A percentile compares a stretch with the other conserved stretches of the same genome.
Conservation (phyloP, 345 rosid species). For the Linum tenue region DNA sequence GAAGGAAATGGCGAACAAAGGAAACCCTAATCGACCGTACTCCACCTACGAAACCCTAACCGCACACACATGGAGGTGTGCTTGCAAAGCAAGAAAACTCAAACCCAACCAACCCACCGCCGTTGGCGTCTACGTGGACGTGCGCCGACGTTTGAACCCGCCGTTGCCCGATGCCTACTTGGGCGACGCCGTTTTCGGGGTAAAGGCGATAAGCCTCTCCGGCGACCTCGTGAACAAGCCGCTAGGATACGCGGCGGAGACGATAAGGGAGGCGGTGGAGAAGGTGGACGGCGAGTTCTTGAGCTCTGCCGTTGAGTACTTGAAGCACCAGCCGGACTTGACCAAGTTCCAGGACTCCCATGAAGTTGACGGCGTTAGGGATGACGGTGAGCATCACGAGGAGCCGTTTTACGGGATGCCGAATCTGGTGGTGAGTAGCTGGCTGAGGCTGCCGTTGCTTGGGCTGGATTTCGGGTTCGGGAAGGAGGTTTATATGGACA, state of each 20-base stretch:
- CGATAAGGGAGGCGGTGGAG: conserved; percentile 36
- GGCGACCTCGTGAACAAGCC: conserved; percentile 34
- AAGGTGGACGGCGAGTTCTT: conserved; percentile 32
- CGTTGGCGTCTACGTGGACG: conserved; percentile 34
- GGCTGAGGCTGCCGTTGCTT: conserved; percentile 45
- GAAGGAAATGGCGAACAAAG: conserved; percentile 27
- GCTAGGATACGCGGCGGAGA: conserved; percentile 28
- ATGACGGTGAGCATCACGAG: background rate
- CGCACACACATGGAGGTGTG: conserved; percentile 31
- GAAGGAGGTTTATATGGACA: conserved; percentile 40
- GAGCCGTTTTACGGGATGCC: conserved; percentile 60
- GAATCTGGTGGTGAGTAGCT: conserved; percentile 50
- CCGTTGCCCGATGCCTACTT: conserved; percentile 27
- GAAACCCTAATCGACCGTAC: conserved; percentile 22
- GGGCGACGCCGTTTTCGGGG: conserved; percentile 38
- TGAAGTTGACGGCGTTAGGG: conserved; percentile 27
- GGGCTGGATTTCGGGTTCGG: conserved; percentile 66
- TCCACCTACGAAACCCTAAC: conserved; percentile 34
- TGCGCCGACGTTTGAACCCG: conserved; percentile 36
- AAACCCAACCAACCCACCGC: conserved; percentile 40
- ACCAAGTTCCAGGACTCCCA: conserved; percentile 43
- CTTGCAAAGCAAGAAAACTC: conserved; percentile 32
- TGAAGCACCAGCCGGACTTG: conserved; percentile 35
- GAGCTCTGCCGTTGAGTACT: conserved; percentile 29
- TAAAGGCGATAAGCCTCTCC: conserved; percentile 29